A percentile compares a stretch with the other conserved stretches of the same genome.
These are phyloP conservation scores for Fistulinella staudtii DNA, from an alignment of 1,284 basidiomycete genomes.

Conservation along the genomic window DNA sequence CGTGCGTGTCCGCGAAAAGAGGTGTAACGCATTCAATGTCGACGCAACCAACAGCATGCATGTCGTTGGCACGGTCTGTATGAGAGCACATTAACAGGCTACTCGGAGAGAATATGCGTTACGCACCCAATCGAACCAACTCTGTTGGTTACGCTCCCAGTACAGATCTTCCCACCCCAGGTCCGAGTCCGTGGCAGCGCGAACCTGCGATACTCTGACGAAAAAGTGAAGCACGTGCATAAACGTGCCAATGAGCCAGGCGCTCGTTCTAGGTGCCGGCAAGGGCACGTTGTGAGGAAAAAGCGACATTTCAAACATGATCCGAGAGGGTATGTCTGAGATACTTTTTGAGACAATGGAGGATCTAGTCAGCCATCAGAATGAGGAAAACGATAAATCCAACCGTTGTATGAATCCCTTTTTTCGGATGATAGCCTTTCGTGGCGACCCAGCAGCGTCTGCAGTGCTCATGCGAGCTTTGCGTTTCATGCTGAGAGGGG, in stretches of 20 bases:
- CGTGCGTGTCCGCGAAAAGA: conserved; percentile 61
- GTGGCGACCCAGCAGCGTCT: conserved; percentile 34
- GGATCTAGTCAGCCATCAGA: conserved; percentile 1
- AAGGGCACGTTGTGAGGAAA: conserved; percentile 74
- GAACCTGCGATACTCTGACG: conserved; percentile 56
- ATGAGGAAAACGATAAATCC: background rate
- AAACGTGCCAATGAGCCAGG: conserved; percentile 57
- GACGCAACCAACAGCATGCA: conserved; percentile 49
- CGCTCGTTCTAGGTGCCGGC: conserved; percentile 60
- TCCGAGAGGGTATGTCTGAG: conserved; percentile 56
- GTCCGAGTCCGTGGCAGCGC: conserved; percentile 58
- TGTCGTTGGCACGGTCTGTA: conserved; percentile 58
- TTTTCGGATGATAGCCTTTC: conserved; percentile 55
- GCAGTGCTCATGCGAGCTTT: conserved; percentile 43
- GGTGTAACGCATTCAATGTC: conserved; percentile 55
- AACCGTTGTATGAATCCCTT: conserved; percentile 61
- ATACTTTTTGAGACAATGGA: conserved; percentile 38
- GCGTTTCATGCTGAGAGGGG: conserved; percentile 47
- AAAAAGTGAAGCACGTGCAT: conserved; percentile 66
- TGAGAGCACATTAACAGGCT: conserved; percentile 14
- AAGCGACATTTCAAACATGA: conserved; percentile 68
- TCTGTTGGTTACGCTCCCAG: conserved; percentile 50
- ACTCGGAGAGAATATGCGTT: background rate
- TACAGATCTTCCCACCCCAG: conserved; percentile 75
- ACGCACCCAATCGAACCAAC: conserved; percentile 79